These are phyloP conservation scores for Annulohypoxylon nitens DNA, from an alignment of 495 filamentous ascomycete species.

Conservation along the genomic window DNA sequence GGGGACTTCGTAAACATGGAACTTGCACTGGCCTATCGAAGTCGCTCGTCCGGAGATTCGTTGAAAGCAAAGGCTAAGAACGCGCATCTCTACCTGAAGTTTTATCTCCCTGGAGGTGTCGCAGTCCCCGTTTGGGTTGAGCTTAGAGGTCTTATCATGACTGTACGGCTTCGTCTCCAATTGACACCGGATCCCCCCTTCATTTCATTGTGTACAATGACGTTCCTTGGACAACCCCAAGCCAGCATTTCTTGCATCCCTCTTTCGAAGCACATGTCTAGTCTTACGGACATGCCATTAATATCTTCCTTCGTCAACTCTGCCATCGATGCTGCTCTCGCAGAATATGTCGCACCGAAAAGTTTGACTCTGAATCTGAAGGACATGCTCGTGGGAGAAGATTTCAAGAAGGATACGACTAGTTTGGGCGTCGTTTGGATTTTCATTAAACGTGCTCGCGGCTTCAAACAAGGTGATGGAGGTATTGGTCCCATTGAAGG, in stretches of 20 bases:
- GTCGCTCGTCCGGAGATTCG: slow-evolving; percentile 66
- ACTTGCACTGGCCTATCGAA: slow-evolving; percentile 76
- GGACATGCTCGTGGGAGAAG: slow-evolving; percentile 79
- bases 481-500: slow-evolving; percentile 68
- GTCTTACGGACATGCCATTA: slow-evolving; percentile 78
- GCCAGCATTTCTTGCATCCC: slow-evolving; percentile 77
- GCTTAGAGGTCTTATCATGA: slow-evolving; percentile 73
- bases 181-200: slow-evolving; percentile 80
- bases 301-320: slow-evolving; percentile 80
- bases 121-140: slow-evolving; percentile 79
- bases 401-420: slow-evolving; percentile 79
- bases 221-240: slow-evolving; percentile 80
- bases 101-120: slow-evolving; percentile 72
- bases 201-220: slow-evolving; percentile 75
- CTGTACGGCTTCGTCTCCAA: slow-evolving; percentile 73
- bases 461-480: slow-evolving; percentile 76
- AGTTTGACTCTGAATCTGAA: slow-evolving; percentile 77
- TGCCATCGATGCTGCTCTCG: slow-evolving; percentile 76
- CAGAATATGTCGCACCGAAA: slow-evolving; percentile 80
- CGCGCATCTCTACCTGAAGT: slow-evolving; percentile 75
- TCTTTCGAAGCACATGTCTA: slow-evolving; percentile 72
- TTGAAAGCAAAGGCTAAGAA: slow-evolving; percentile 73
- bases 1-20: slow-evolving; percentile 81
- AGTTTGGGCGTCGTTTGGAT: slow-evolving; percentile 74
- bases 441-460: slow-evolving; percentile 70